Percentiles rank a stretch among this genome's conserved stretches.
Conservation (phyloP, 352 stramenopile species). For the Globisporangium heterothallicum region DNA sequence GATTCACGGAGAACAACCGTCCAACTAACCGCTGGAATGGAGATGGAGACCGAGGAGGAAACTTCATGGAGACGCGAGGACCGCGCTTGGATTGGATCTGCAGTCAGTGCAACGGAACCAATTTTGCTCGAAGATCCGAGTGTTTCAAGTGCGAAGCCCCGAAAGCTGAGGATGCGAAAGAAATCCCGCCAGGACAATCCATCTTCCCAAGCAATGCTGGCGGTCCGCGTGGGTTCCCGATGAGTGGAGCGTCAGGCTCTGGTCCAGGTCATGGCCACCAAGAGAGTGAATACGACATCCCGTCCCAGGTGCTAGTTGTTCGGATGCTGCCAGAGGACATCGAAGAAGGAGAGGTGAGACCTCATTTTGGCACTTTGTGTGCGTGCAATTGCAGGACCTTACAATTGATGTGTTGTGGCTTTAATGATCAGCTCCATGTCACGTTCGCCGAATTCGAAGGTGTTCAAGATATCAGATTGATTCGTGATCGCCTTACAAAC, state of each 20-base stretch:
- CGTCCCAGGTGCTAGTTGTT: slow-evolving; percentile 64
- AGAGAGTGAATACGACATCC: slow-evolving; percentile 12
- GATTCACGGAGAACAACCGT: slow-evolving; percentile 39
- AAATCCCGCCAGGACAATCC: slow-evolving; percentile 20
- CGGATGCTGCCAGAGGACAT: slow-evolving; percentile 67
- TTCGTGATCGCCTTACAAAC: slow-evolving; percentile 65
- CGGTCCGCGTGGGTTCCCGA: no score
- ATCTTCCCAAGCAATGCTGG: neutral
- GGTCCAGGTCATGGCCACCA: neutral
- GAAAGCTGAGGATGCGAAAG: slow-evolving; percentile 26
- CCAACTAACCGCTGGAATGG: slow-evolving; percentile 8
- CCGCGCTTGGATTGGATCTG: slow-evolving; percentile 66
- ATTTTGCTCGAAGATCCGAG: slow-evolving; percentile 51
- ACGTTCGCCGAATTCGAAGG: slow-evolving; percentile 59
- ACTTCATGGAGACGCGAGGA: neutral
- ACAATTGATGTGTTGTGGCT: neutral
- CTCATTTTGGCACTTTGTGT: neutral
- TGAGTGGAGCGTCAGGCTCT: neutral
- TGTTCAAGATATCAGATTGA: slow-evolving; percentile 63
- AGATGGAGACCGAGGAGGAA: slow-evolving; percentile 7
- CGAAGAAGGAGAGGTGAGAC: slow-evolving; percentile 69
- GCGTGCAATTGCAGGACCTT: neutral
- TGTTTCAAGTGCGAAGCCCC: slow-evolving; percentile 72
- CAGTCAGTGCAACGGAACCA: slow-evolving; percentile 67
- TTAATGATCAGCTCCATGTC: slow-evolving; percentile 53